phyloP scores from a whole-genome alignment of 441 rosid genomes.

The Erysimum cheiri region DNA sequence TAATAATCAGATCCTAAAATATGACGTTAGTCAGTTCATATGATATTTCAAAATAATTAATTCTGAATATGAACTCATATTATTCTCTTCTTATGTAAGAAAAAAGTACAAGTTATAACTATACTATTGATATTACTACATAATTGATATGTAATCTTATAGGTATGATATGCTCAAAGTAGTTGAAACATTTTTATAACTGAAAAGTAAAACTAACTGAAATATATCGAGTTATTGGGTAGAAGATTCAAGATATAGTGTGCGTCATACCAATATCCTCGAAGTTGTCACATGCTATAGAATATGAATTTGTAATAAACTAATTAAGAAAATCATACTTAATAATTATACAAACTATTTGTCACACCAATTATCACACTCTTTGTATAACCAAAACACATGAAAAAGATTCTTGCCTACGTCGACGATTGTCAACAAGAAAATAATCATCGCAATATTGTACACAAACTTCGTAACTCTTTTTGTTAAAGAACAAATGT shows the following conservation, averaged over 20 bases:
- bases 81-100: neutral
- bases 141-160: constrained; percentile 11
- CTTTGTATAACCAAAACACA: constrained; percentile 3
- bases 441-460: constrained; percentile 14
- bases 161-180: constrained; percentile 25
- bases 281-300: constrained; percentile 34
- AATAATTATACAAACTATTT: constrained; percentile 29
- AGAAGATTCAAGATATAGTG: constrained; percentile 33
- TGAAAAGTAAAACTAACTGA: constrained; percentile 20
- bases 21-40: neutral
- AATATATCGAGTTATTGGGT: constrained; percentile 28
- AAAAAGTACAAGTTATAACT: neutral
- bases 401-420: constrained; percentile 25
- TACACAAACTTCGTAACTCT: neutral
- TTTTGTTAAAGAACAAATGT: constrained; percentile 1
- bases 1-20: neutral
- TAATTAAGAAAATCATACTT: constrained; percentile 24
- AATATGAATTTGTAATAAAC: constrained; percentile 14
- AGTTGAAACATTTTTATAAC: constrained; percentile 19
- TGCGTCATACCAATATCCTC: constrained; percentile 37
- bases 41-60: neutral
- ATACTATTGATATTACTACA: neutral
- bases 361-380: constrained; percentile 32
- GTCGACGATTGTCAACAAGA: constrained; percentile 24
- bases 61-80: neutral